These are phyloP conservation scores for Centaurea solstitialis DNA, from an alignment of 129 eudicot species.

Conservation along the genomic window DNA sequence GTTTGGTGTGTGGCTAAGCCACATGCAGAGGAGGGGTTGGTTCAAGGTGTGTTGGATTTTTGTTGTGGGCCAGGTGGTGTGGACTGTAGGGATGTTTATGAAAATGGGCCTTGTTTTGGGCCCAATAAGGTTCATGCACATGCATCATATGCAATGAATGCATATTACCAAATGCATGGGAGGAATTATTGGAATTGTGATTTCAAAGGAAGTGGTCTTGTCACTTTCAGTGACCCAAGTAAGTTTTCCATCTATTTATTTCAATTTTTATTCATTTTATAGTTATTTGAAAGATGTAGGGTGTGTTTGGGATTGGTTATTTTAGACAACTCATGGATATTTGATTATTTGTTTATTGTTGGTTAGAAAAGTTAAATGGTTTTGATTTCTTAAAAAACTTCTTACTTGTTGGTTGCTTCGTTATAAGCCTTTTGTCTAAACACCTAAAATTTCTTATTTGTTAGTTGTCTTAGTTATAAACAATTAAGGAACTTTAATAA, in stretches of 20 bases:
- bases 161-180: constrained; percentile 73
- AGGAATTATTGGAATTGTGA: constrained; percentile 86
- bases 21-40: constrained; percentile 71
- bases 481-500: too few relatives aligned
- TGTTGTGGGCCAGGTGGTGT: constrained; percentile 85
- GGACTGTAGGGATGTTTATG: constrained; percentile 66
- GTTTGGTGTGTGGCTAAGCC: constrained; percentile 94
- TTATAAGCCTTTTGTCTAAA: too few relatives aligned
- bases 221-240: constrained; percentile 82
- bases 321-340: too few relatives aligned
- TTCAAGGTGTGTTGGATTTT: constrained; percentile 65
- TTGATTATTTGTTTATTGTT: too few relatives aligned
- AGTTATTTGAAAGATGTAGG: too few relatives aligned
- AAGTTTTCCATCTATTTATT: constrained; percentile 26
- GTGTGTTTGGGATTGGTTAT: too few relatives aligned
- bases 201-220: constrained; percentile 69
- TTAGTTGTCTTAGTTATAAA: too few relatives aligned
- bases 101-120: constrained; percentile 59
- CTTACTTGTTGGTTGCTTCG: too few relatives aligned
- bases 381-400: too few relatives aligned
- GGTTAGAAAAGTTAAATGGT: too few relatives aligned
- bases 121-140: constrained; percentile 76
- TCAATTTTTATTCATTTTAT: neutral
- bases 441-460: too few relatives aligned
- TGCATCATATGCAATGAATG: constrained; percentile 77